Evolutionary conservation across 768 basidiomycete species (phyloP).

Genomic region (Leccinum aurantiacum): DNA sequence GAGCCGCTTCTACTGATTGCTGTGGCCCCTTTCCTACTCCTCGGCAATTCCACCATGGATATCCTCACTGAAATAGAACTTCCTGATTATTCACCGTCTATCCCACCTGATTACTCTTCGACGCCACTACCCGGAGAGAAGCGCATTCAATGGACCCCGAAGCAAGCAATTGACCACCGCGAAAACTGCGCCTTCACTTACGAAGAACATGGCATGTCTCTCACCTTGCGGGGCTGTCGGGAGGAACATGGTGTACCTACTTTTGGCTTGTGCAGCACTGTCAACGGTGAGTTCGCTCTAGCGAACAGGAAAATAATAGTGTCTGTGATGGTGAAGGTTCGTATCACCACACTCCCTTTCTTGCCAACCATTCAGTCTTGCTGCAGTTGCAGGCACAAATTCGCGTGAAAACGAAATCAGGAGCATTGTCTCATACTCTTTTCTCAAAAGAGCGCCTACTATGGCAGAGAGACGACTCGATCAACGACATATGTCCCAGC

Average conservation of each 20-base stretch:
- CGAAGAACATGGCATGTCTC: conserved; percentile 30
- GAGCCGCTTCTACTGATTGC: conserved; percentile 1
- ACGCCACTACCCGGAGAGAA: conserved; percentile 53
- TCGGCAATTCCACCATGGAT: conserved; percentile 15
- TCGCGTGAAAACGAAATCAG: conserved; percentile 15
- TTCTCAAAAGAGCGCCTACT: conserved; percentile 27
- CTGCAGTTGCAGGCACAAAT: conserved; percentile 28
- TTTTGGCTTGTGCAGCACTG: conserved; percentile 31
- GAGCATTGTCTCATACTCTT: conserved; percentile 12
- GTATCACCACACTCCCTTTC: neutral
- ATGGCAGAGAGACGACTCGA: conserved; percentile 21
- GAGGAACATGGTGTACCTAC: conserved; percentile 31
- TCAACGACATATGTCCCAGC: conserved; percentile 24
- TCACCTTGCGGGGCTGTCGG: conserved; percentile 32
- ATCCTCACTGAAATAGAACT: conserved; percentile 23
- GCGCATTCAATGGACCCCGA: conserved; percentile 49
- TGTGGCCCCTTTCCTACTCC: conserved; percentile 1
- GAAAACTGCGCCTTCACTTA: conserved; percentile 32
- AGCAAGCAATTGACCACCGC: conserved; percentile 1
- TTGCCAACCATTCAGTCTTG: conserved; percentile 1
- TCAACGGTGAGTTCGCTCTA: conserved; percentile 31
- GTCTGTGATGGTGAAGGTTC: conserved; percentile 31
- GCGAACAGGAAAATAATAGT: conserved; percentile 25
- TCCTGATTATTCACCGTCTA: conserved; percentile 55
- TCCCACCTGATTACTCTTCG: conserved; percentile 58